These are phyloP conservation scores for Corymbia calophylla DNA, from an alignment of 441 rosid species.

Conservation along the genomic window DNA sequence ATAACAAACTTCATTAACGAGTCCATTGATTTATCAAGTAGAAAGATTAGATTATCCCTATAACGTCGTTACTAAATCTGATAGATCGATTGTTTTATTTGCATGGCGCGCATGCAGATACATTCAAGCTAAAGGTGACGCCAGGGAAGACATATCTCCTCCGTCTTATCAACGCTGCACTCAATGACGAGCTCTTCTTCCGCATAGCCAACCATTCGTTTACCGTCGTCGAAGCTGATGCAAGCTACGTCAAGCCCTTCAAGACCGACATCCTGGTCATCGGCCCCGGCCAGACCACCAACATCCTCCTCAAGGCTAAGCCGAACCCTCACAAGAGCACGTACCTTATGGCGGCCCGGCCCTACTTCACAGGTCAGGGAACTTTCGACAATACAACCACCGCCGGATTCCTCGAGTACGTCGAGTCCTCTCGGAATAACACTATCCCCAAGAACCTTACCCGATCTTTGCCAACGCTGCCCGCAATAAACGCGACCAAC, in stretches of 20 bases:
- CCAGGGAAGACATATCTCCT: constrained; percentile 45
- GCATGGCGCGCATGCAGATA: constrained; percentile 17
- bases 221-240: constrained; percentile 68
- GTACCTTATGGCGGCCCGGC: constrained; percentile 59
- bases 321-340: constrained; percentile 31
- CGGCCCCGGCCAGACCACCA: constrained; percentile 66
- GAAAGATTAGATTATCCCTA: constrained; percentile 15
- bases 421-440: constrained; percentile 3
- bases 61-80: neutral
- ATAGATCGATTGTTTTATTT: neutral
- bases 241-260: constrained; percentile 64
- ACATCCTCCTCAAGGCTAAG: constrained; percentile 55
- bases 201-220: constrained; percentile 59
- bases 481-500: constrained; percentile 9
- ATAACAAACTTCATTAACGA: neutral
- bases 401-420: constrained; percentile 60
- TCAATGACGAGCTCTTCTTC: constrained; percentile 61
- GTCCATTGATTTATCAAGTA: neutral
- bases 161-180: constrained; percentile 43
- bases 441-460: constrained; percentile 19
- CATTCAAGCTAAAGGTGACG: constrained; percentile 36
- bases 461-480: constrained; percentile 37
- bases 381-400: constrained; percentile 56
- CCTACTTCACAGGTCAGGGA: constrained; percentile 58
- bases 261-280: constrained; percentile 30